These are phyloP conservation scores for Paralagenidium karlingii DNA, from an alignment of 352 stramenopile species.

Conservation along the genomic window DNA sequence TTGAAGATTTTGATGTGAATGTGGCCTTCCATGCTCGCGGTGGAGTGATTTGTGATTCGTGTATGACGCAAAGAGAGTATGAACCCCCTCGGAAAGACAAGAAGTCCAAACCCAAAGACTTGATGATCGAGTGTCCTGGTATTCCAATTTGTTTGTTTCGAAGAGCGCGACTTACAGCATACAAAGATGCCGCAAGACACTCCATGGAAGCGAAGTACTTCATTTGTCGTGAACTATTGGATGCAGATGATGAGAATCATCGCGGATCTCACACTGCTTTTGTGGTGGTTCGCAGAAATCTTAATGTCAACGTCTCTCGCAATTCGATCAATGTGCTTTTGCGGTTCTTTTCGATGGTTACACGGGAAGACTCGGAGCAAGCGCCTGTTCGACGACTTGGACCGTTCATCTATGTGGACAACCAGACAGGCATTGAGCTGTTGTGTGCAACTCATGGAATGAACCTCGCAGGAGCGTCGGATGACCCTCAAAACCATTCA, in stretches of 20 bases:
- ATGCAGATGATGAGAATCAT: slow-evolving; percentile 13
- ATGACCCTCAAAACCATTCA: no score
- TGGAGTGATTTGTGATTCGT: slow-evolving; percentile 66
- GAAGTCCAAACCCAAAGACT: no score
- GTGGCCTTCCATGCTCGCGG: slow-evolving; percentile 51
- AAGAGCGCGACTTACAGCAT: slow-evolving; percentile 44
- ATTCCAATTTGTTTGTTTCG: slow-evolving; percentile 67
- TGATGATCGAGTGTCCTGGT: slow-evolving; percentile 38
- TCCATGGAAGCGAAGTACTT: slow-evolving; percentile 74
- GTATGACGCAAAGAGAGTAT: slow-evolving; percentile 55
- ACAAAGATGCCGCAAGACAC: slow-evolving; percentile 42
- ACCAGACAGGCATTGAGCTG: slow-evolving; percentile 76
- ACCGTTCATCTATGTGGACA: slow-evolving; percentile 79
- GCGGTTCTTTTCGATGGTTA: slow-evolving; percentile 62
- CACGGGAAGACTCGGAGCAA: slow-evolving; percentile 34
- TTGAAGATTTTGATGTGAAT: slow-evolving; percentile 78
- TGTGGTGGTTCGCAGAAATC: slow-evolving; percentile 62
- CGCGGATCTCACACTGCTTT: slow-evolving; percentile 45
- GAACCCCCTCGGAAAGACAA: no score
- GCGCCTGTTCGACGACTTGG: slow-evolving; percentile 35
- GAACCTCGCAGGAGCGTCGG: slow-evolving; percentile 5
- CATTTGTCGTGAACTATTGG: slow-evolving; percentile 67
- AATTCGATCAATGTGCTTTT: slow-evolving; percentile 78
- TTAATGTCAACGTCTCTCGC: slow-evolving; percentile 71
- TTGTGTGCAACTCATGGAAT: slow-evolving; percentile 41